Percentiles rank a stretch among this genome's conserved stretches.
These are phyloP conservation scores for Candida frijolesensis DNA, from an alignment of 1,139 yeast genomes.

Conservation along the genomic window DNA sequence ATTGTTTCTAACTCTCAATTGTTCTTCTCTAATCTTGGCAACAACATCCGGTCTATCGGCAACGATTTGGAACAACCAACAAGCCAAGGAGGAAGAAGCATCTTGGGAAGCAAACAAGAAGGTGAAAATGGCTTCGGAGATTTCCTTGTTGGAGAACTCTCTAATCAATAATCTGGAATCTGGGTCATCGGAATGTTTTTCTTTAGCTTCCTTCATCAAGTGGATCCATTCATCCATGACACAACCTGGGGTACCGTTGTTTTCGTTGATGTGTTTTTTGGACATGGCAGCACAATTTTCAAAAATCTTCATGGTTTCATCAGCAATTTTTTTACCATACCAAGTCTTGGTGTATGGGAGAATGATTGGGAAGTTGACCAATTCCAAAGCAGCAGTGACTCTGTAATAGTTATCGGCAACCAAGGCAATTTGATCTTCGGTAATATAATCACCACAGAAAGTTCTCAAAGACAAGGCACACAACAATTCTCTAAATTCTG, in stretches of 20 bases:
- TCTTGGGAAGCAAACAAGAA: slow-evolving; percentile 97
- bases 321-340: slow-evolving; percentile 95
- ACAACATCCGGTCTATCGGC: slow-evolving; percentile 94
- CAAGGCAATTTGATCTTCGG: slow-evolving; percentile 81
- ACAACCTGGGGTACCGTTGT: slow-evolving; percentile 81
- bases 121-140: slow-evolving; percentile 94
- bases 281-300: slow-evolving; percentile 87
- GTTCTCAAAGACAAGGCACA: slow-evolving; percentile 92
- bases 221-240: slow-evolving; percentile 95
- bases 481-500: slow-evolving; percentile 91
- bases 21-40: slow-evolving; percentile 87
- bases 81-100: slow-evolving; percentile 96
- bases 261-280: slow-evolving; percentile 67
- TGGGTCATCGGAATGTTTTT: slow-evolving; percentile 45
- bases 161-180: slow-evolving; percentile 65
- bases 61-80: slow-evolving; percentile 96
- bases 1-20: slow-evolving; percentile 75
- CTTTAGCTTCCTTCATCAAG: slow-evolving; percentile 78
- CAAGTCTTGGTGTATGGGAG: slow-evolving; percentile 95
- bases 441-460: slow-evolving; percentile 93
- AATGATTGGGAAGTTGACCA: slow-evolving; percentile 96
- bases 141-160: slow-evolving; percentile 86
- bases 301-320: slow-evolving; percentile 89
- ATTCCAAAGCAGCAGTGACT: slow-evolving; percentile 93
- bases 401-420: slow-evolving; percentile 90